Evolutionary conservation across 1,139 yeast genomes (phyloP).

Genomic region (Taphrina populina): DNA sequence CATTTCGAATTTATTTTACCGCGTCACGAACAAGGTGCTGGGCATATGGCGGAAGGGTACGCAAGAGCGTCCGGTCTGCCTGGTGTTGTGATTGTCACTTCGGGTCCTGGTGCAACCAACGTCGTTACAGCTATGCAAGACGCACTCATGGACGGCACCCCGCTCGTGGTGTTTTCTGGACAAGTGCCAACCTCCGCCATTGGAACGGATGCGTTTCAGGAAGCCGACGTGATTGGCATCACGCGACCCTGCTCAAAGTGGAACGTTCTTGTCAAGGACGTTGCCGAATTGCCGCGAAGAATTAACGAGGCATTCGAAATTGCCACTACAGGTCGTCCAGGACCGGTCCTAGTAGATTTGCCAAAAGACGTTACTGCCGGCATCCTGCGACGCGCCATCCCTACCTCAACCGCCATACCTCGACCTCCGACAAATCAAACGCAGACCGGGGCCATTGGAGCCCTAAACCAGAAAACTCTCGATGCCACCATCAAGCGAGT

Average conservation of each 20-base stretch:
- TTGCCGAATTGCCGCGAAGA: constrained; percentile 90
- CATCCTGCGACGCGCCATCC: constrained; percentile 79
- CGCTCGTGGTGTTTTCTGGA: constrained; percentile 95
- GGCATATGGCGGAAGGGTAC: constrained; percentile 99
- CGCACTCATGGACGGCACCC: constrained; percentile 95
- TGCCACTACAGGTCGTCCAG: constrained; percentile 95
- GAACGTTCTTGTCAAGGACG: constrained; percentile 97
- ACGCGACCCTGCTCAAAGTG: constrained; percentile 97
- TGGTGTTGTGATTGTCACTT: constrained; percentile 96
- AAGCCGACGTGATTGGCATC: constrained; percentile 95
- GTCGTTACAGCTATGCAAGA: constrained; percentile 97
- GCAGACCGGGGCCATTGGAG: constrained; percentile 26
- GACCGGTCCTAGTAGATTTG: constrained; percentile 94
- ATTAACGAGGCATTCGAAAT: constrained; percentile 97
- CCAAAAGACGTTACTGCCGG: constrained; percentile 98
- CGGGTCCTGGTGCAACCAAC: constrained; percentile 99
- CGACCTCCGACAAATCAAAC: constrained; percentile 62
- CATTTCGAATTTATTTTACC: constrained; percentile 89
- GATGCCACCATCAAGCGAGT: constrained; percentile 72
- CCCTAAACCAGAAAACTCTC: constrained; percentile 59
- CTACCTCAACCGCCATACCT: constrained; percentile 80
- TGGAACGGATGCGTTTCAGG: constrained; percentile 98
- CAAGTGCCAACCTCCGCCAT: constrained; percentile 94
- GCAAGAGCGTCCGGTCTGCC: constrained; percentile 94
- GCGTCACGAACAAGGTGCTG: constrained; percentile 98